A percentile compares a stretch with the other conserved stretches of the same genome.
Evolutionary conservation across 1,284 basidiomycete genomes (phyloP).

Genomic region (Wolfiporia cocos): DNA sequence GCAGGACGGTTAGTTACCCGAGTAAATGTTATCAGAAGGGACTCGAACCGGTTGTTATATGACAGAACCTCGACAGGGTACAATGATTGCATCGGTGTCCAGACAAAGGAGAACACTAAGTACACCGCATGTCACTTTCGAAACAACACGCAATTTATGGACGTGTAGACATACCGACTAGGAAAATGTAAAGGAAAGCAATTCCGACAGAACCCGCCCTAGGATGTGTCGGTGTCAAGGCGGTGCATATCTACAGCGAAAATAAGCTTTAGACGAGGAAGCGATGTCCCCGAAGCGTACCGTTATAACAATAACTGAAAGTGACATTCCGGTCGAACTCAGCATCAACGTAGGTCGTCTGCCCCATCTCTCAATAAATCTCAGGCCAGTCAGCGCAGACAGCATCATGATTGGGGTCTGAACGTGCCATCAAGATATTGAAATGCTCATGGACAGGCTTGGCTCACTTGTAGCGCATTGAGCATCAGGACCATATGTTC

Average conservation of each 20-base stretch:
- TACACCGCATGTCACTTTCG: neutral
- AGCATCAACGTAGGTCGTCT: constrained; percentile 17
- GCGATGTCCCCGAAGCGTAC: neutral
- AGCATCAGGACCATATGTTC: constrained; percentile 18
- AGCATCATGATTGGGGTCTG: constrained; percentile 20
- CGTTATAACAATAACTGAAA: constrained; percentile 17
- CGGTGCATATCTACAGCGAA: constrained; percentile 12
- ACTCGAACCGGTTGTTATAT: constrained; percentile 12
- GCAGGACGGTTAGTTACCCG: neutral
- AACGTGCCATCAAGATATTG: neutral
- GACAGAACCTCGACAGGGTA: constrained; percentile 19
- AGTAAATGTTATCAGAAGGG: neutral
- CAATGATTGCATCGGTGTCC: constrained; percentile 19
- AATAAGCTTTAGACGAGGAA: neutral
- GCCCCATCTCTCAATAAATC: constrained; percentile 14
- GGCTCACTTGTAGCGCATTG: constrained; percentile 14
- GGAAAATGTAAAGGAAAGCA: constrained; percentile 20
- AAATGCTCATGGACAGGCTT: neutral
- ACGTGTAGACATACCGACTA: constrained; percentile 9
- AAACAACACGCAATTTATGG: neutral
- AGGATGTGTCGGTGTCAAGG: constrained; percentile 14
- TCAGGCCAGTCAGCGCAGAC: constrained; percentile 15
- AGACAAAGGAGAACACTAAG: constrained; percentile 18
- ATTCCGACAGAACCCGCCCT: constrained; percentile 16
- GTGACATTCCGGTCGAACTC: constrained; percentile 16